These are phyloP conservation scores for Kalaharituber pfeilii DNA, from an alignment of 2,329 filamentous ascomycete genomes.

Conservation along the genomic window DNA sequence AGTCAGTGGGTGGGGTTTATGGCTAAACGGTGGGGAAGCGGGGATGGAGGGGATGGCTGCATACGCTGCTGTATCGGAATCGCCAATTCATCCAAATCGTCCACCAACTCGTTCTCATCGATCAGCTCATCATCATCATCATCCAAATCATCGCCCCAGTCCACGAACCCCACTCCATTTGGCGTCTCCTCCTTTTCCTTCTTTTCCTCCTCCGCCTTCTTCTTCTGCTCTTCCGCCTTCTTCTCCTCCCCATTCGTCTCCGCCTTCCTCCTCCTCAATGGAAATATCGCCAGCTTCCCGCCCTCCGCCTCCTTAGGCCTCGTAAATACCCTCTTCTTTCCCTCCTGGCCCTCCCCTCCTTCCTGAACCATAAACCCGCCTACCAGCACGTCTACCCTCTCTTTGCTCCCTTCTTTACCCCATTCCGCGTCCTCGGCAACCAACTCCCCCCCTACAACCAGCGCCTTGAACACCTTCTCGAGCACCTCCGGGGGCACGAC, in stretches of 20 bases:
- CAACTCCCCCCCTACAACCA: constrained; percentile 53
- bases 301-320: constrained; percentile 32
- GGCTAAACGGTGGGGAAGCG: constrained; percentile 1
- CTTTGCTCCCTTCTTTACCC: constrained; percentile 26
- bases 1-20: constrained; percentile 9
- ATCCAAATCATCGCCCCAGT: constrained; percentile 46
- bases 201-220: constrained; percentile 20
- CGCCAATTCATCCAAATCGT: constrained; percentile 58
- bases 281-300: constrained; percentile 33
- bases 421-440: constrained; percentile 33
- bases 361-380: constrained; percentile 44
- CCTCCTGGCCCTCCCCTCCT: constrained; percentile 9
- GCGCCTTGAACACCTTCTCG: constrained; percentile 41
- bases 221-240: constrained; percentile 4
- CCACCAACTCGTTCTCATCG: constrained; percentile 74
- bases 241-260: constrained; percentile 21
- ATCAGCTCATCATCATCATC: constrained; percentile 67
- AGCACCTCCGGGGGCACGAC: constrained; percentile 40
- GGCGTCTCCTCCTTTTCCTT: constrained; percentile 28
- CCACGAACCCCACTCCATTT: constrained; percentile 49
- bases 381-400: constrained; percentile 63
- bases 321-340: constrained; percentile 6
- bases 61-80: constrained; percentile 65
- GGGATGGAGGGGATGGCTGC: constrained; percentile 28
- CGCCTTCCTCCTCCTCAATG: constrained; percentile 45